Evolutionary conservation across 106 monocot genomes (phyloP).

Genomic region (Hemerocallis citrina): DNA sequence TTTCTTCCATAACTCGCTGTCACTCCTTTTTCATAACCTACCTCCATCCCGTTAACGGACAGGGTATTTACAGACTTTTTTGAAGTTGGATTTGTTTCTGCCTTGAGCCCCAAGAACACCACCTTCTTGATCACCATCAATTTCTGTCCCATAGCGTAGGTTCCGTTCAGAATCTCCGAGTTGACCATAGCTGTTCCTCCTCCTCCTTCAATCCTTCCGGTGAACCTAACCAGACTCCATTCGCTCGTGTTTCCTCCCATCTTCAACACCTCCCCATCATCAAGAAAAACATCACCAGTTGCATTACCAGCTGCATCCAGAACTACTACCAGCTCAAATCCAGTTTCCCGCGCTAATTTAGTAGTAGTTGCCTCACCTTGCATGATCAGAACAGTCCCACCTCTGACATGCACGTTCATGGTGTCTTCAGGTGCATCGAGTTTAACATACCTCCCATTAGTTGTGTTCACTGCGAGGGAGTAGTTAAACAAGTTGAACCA

Average conservation of each 20-base stretch:
- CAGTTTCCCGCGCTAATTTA: slow-evolving; percentile 5
- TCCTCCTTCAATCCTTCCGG: slow-evolving; percentile 5
- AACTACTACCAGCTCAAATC: slow-evolving; percentile 38
- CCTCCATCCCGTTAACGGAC: neutral
- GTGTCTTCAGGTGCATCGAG: slow-evolving; percentile 44
- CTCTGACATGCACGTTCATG: slow-evolving; percentile 41
- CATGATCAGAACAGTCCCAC: slow-evolving; percentile 28
- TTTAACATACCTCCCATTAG: slow-evolving; percentile 15
- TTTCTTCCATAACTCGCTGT: neutral
- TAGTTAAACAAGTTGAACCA: slow-evolving; percentile 61
- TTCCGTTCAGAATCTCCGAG: slow-evolving; percentile 27
- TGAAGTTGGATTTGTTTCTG: neutral
- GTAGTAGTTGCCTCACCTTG: slow-evolving; percentile 30
- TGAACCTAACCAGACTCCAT: slow-evolving; percentile 42
- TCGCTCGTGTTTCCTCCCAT: slow-evolving; percentile 24
- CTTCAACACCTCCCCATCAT: slow-evolving; percentile 38
- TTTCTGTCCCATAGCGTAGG: slow-evolving; percentile 15
- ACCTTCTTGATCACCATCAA: slow-evolving; percentile 26
- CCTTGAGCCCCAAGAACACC: slow-evolving; percentile 15
- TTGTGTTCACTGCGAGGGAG: slow-evolving; percentile 1
- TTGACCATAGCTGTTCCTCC: slow-evolving; percentile 8
- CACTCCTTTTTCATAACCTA: too few species aligned
- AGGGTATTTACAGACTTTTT: neutral
- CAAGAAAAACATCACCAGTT: slow-evolving; percentile 31
- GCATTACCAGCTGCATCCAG: slow-evolving; percentile 19